Evolutionary conservation across 1,284 basidiomycete genomes (phyloP).

Genomic region (Cutaneotrichosporon sp.): DNA sequence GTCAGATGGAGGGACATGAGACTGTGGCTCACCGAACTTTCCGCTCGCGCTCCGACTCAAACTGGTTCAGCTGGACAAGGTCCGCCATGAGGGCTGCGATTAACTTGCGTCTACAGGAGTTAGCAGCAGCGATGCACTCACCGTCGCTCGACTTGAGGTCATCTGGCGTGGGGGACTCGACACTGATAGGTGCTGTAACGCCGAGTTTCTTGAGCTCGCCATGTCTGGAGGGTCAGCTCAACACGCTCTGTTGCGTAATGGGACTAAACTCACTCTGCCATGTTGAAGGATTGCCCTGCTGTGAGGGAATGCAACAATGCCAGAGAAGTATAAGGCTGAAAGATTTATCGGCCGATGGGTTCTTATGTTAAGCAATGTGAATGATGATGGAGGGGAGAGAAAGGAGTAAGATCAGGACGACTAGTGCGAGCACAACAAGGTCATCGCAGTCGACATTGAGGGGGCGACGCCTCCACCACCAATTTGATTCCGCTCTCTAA

Average conservation of each 20-base stretch:
- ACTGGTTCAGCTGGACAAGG: slow-evolving; percentile 78
- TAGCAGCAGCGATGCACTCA: slow-evolving; percentile 59
- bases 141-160: slow-evolving; percentile 74
- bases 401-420: not conserved
- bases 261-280: slow-evolving; percentile 17
- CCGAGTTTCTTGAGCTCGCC: slow-evolving; percentile 48
- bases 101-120: not conserved
- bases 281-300: not conserved
- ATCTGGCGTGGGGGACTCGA: slow-evolving; percentile 66
- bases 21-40: slow-evolving; percentile 70
- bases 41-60: slow-evolving; percentile 87
- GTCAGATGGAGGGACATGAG: not conserved
- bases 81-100: slow-evolving; percentile 63
- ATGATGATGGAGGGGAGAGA: not conserved
- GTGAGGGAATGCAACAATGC: not conserved
- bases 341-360: not conserved
- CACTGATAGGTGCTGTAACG: slow-evolving; percentile 84
- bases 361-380: not conserved
- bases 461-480: not conserved
- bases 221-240: slow-evolving; percentile 16
- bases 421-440: slow-evolving; percentile 3
- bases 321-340: not conserved
- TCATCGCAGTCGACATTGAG: not conserved
- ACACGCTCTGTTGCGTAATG: not conserved
- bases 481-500: not conserved